Evolutionary conservation across 495 filamentous ascomycete genomes (phyloP), one percentile per base, ranked within the genome.

Genomic region (Staphylotrichum longicolle): DNA sequence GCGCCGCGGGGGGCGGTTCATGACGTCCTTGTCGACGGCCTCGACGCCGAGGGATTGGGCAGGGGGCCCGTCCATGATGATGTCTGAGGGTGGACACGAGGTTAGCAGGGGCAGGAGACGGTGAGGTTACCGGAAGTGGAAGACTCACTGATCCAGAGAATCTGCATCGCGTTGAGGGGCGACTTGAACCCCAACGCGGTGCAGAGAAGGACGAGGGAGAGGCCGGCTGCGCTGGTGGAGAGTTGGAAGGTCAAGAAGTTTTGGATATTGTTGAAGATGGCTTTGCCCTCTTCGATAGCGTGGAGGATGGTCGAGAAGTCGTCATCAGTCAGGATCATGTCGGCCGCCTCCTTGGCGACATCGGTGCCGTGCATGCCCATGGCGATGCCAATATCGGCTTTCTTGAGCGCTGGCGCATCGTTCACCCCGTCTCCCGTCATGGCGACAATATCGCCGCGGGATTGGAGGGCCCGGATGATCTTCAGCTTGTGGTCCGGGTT

Each of bases 381-480:
- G 11, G 93, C 90, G 60, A 98, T 93, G 37, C 94, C 94, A 74
- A 98, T 98, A 68, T 98, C 94, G 4, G 94, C 94, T 75, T 93
- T 95, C 75, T 98, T 98, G 57, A 98, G 78, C 4, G 94, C 94
- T 3, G 94, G 94, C 27, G 94, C 94, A 76, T 98, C 94, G 66
- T 98, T 98, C 51, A 98, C 94, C 57, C 94, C 94, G 66, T 98
- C 94, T 7, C 94, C 94, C 6, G 94, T 98, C 94, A 98, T 98
- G 57, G 94, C 94, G 48, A 98, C 95, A 35, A 98, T 92, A 74
- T 98, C 95, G 37, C 95, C 94, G 35, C 93, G 89, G 44, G 88
- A 83, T 69, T 98, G 94, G 40, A 98, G 84, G 0, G 94, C 95
- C 52, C 83, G 82, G 62, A 98, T 87, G 70, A 98, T 98, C 71